phyloP scores from a whole-genome alignment of 345 rosid genomes.

The Eucalyptus regnans region DNA sequence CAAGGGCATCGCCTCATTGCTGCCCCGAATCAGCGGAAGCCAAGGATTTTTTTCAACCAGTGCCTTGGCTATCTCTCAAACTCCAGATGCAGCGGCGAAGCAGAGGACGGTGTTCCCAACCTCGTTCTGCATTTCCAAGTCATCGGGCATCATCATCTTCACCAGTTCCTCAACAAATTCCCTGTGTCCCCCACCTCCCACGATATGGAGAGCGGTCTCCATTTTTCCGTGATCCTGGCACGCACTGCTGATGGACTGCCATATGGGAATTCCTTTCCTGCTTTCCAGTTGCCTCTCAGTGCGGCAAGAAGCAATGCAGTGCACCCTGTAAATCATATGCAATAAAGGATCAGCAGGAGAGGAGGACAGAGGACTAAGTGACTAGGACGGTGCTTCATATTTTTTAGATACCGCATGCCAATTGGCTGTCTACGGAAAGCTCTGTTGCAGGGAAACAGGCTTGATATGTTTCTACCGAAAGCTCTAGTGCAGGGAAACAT shows the following conservation, averaged over 20 bases:
- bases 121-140: not conserved
- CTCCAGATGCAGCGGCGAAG: not conserved
- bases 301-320: not conserved
- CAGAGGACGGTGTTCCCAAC: not conserved
- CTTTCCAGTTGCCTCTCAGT: not conserved
- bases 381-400: not conserved
- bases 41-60: accelerated
- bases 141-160: not conserved
- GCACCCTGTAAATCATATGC: not conserved
- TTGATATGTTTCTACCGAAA: not conserved
- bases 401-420: not conserved
- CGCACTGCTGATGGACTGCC: not conserved
- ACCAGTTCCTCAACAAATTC: not conserved
- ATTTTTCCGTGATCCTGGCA: not conserved
- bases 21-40: not conserved
- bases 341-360: not conserved
- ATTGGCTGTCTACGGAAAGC: not conserved
- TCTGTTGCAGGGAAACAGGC: not conserved
- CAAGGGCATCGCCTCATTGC: not conserved
- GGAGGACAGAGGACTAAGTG: not conserved
- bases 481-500: not conserved
- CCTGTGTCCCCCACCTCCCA: accelerated
- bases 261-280: not conserved
- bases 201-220: not conserved
- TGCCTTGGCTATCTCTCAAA: not conserved